Conservation (phyloP, 163 green algal genomes). For the Chlorella variabilis region DNA sequence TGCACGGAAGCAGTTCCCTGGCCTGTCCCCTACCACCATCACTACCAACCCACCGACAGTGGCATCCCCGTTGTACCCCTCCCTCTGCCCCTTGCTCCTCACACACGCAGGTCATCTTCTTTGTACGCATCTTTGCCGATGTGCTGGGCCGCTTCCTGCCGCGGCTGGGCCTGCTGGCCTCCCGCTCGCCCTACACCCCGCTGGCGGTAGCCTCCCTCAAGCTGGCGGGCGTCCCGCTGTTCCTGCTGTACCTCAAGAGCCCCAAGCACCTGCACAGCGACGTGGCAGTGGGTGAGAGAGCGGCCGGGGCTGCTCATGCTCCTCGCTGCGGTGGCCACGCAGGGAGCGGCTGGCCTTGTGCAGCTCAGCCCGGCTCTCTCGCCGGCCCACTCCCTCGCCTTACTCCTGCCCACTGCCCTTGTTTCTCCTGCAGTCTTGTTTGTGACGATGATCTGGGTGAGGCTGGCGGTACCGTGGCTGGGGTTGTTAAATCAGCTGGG, state of each 20-base stretch:
- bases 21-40: too few species aligned
- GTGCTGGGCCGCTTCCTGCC: slow-evolving; percentile 72
- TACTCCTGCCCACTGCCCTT: not conserved
- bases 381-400: too few species aligned
- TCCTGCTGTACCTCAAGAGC: slow-evolving; percentile 62
- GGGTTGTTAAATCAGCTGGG: too few species aligned
- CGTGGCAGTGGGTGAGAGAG: slow-evolving; percentile 32
- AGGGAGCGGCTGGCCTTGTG: too few species aligned
- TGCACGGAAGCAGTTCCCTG: not conserved
- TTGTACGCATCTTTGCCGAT: slow-evolving; percentile 76
- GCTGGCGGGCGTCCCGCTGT: slow-evolving; percentile 31
- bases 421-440: slow-evolving; percentile 49
- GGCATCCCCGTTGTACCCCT: too few species aligned
- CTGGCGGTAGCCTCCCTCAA: slow-evolving; percentile 49
- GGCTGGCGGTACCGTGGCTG: too few species aligned
- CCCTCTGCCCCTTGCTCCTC: too few species aligned
- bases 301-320: not conserved
- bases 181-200: slow-evolving; percentile 38
- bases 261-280: slow-evolving; percentile 46
- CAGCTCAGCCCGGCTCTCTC: too few species aligned
- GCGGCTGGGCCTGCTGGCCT: slow-evolving; percentile 47
- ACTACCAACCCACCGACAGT: not conserved
- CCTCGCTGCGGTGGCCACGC: too few species aligned
- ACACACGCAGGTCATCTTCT: slow-evolving; percentile 76
- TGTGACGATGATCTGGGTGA: slow-evolving; percentile 68